Conservation (phyloP, 169 alveolate species). For the Amoebophrya sp. region DNA sequence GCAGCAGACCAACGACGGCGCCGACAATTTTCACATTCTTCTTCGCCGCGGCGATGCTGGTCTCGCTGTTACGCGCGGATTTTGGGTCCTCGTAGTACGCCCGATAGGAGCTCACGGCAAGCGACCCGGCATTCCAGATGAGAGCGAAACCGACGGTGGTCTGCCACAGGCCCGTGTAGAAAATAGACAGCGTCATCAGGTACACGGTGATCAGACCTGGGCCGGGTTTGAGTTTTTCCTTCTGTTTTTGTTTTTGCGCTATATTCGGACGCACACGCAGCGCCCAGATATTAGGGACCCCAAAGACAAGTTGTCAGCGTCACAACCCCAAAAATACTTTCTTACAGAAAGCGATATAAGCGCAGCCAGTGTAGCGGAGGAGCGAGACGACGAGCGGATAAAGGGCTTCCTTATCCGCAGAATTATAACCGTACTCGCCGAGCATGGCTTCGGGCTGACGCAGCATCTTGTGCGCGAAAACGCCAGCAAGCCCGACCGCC, state of each 20-base stretch:
- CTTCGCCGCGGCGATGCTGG: not conserved
- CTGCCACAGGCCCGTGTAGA: not conserved
- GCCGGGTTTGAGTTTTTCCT: too few species aligned
- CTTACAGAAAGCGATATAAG: too few species aligned
- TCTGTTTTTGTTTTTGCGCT: not conserved
- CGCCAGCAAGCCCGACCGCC: not conserved
- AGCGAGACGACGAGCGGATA: not conserved
- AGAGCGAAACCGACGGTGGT: not conserved
- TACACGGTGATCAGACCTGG: not conserved
- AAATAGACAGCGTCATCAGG: not conserved
- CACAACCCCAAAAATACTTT: too few species aligned
- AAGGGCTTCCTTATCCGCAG: not conserved
- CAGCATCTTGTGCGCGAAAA: not conserved
- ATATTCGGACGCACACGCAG: too few species aligned
- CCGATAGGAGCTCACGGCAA: too few species aligned
- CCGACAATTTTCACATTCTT: not conserved
- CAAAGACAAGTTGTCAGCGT: too few species aligned
- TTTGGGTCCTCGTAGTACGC: not conserved
- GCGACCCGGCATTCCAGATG: not conserved
- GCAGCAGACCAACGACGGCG: not conserved
- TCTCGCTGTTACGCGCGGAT: not conserved
- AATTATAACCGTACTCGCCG: not conserved
- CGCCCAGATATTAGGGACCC: too few species aligned
- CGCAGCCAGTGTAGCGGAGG: too few species aligned
- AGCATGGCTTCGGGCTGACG: not conserved